Base-by-base conservation (phyloP, 2,329 filamentous ascomycete species). In the Hymenoscyphus salicellus region DNA sequence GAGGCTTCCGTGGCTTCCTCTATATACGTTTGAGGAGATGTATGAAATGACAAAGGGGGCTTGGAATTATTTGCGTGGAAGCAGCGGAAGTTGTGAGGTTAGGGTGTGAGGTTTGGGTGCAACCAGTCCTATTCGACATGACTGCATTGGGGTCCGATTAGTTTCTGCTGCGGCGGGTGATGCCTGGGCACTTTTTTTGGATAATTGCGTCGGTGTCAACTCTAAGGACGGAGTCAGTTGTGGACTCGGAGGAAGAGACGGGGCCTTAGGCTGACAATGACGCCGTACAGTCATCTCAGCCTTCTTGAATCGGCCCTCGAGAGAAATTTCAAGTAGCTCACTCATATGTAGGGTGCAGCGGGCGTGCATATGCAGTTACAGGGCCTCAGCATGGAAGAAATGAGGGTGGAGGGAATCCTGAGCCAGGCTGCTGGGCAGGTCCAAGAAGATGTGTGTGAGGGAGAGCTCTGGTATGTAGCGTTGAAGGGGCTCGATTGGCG, bases 91-190 rank as follows among this genome's bases (percentile, higher is more conserved):
- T 36, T 11, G 20, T 58, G 17, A 23, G 16, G 23, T 55, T 23
- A 30, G 52, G 52, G 52, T 23, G 7, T 49, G n/a, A 23, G 43
- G n/a, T 49, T 49, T 23, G 43, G 8, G 43, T 52, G 46, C 20
- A 52, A 52, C 46, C 46, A 26, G 46, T 52, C 46, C 46, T 14
- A 52, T 23, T 52, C 20, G 10, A 10, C 23, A 52, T 52, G 46
- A 49, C 43, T 52, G 46, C 46, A 52, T 52, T 52, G 57, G 57
- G 26, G 23, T 41, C 46, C 23, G 58, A n/a, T 46, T 59, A 20
- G 58, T n/a, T 60, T 5, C 43, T 57, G 57, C 62, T 63, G 62
- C 62, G 55, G 62, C 58, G 30, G 62, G 28, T 58, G 49, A 58
- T 64, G 62, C 62, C 57, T 61, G 38, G 62, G 62, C 14, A 55